Percentiles rank a stretch among this genome's conserved stretches.
Conservation (phyloP, 208 protist genomes). For the Leptomonas pyrrhocoris region DNA sequence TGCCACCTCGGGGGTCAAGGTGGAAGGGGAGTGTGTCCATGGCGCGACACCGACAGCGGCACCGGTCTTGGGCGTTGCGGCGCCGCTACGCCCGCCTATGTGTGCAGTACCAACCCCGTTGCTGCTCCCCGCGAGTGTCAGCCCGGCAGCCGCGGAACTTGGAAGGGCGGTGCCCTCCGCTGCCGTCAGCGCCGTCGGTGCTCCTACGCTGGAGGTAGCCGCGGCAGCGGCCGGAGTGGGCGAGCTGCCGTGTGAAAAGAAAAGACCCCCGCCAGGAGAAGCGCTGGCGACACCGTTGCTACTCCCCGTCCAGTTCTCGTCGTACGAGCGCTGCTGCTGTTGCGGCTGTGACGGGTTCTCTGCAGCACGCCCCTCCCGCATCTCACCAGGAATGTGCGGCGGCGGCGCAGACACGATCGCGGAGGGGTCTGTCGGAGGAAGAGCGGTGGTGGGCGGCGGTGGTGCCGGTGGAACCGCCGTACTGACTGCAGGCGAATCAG, state of each 20-base stretch:
- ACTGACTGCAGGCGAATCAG: background rate
- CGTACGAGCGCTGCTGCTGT: slow-evolving; percentile 10
- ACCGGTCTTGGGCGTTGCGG: background rate
- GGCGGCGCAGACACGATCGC: slow-evolving; percentile 6
- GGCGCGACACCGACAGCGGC: background rate
- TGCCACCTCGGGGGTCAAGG: background rate
- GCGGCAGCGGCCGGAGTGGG: background rate
- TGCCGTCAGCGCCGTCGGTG: background rate
- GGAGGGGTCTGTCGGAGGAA: background rate
- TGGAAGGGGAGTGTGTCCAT: background rate
- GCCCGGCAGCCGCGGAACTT: background rate
- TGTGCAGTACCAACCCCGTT: too few species aligned
- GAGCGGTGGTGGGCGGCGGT: background rate
- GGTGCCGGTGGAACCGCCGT: background rate
- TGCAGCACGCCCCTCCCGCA: background rate
- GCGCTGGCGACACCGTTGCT: background rate
- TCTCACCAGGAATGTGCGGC: slow-evolving; percentile 8
- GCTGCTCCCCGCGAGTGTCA: background rate
- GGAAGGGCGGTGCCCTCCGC: background rate
- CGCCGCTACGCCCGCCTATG: background rate
- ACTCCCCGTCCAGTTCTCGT: slow-evolving; percentile 12
- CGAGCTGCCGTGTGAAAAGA: background rate
- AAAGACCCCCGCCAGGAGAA: background rate
- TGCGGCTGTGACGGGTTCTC: background rate
- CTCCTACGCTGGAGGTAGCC: background rate